Evolutionary conservation across 805 yeast genomes (phyloP).

Genomic region (Lipomyces kockii): DNA sequence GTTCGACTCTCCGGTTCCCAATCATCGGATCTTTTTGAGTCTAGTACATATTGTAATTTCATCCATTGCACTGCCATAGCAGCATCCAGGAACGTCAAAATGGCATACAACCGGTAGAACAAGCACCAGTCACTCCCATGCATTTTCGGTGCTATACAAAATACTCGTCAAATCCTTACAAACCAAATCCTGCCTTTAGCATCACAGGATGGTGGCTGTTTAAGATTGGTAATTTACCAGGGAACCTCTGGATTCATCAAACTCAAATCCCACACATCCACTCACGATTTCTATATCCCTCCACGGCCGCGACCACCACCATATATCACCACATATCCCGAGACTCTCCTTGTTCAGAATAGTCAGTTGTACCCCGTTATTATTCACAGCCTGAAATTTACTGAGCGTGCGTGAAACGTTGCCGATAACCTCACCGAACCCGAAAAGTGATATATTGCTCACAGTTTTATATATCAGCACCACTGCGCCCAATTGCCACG

Average conservation of each 20-base stretch:
- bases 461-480: not conserved
- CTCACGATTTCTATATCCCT: not conserved
- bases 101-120: not conserved
- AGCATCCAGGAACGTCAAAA: not conserved
- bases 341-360: not conserved
- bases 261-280: not conserved
- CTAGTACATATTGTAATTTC: not conserved
- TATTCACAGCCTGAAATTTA: not conserved
- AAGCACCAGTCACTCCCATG: not conserved
- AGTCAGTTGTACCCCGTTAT: not conserved
- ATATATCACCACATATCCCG: not conserved
- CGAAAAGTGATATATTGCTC: not conserved
- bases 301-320: not conserved
- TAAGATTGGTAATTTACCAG: not conserved
- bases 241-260: not conserved
- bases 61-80: not conserved
- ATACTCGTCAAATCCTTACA: not conserved
- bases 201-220: not conserved
- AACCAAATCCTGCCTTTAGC: not conserved
- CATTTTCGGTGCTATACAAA: not conserved
- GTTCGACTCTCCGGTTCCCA: not conserved
- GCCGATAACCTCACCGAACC: not conserved
- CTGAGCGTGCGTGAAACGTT: not conserved
- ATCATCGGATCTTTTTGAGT: not conserved
- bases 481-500: not conserved